A percentile compares a stretch with the other conserved stretches of the same genome.
phyloP scores from a whole-genome alignment of 148 eudicot genomes.

The Fagopyrum tataricum region DNA sequence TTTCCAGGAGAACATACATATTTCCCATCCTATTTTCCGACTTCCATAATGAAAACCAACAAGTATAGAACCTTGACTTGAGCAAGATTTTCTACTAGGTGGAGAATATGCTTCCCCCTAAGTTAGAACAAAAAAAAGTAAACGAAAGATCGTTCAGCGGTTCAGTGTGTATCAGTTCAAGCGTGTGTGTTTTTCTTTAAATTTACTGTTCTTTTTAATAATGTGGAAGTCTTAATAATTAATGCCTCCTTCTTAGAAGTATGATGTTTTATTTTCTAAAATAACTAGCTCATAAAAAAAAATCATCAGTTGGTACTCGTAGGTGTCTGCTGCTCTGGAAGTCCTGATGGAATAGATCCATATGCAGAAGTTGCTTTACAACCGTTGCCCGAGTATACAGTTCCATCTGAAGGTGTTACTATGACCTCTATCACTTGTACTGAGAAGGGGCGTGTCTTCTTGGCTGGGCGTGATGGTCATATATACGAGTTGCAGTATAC shows the following conservation, averaged over 20 bases:
- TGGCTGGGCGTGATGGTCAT: conserved; percentile 98
- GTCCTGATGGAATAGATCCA: conserved; percentile 85
- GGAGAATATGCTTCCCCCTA: neutral
- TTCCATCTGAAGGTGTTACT: conserved; percentile 91
- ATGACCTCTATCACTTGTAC: conserved; percentile 91
- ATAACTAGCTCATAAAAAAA: conserved; percentile 20
- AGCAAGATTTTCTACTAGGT: neutral
- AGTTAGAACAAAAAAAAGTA: neutral
- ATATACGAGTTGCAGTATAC: conserved; percentile 84
- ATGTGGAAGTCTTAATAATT: neutral
- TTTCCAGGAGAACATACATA: too few species aligned
- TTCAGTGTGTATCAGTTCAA: neutral
- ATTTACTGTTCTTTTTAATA: neutral
- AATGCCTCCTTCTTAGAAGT: neutral
- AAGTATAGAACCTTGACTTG: neutral
- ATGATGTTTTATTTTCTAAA: neutral
- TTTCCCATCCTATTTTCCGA: neutral
- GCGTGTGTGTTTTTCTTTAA: neutral
- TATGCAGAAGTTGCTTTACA: conserved; percentile 89
- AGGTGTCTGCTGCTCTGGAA: conserved; percentile 91
- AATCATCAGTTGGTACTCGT: conserved; percentile 71
- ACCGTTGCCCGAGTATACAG: conserved; percentile 77
- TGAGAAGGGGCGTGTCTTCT: conserved; percentile 68
- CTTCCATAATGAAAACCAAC: neutral
- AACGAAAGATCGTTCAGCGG: neutral